phyloP scores from a whole-genome alignment of 768 basidiomycete genomes.

The Boletus speciosus region DNA sequence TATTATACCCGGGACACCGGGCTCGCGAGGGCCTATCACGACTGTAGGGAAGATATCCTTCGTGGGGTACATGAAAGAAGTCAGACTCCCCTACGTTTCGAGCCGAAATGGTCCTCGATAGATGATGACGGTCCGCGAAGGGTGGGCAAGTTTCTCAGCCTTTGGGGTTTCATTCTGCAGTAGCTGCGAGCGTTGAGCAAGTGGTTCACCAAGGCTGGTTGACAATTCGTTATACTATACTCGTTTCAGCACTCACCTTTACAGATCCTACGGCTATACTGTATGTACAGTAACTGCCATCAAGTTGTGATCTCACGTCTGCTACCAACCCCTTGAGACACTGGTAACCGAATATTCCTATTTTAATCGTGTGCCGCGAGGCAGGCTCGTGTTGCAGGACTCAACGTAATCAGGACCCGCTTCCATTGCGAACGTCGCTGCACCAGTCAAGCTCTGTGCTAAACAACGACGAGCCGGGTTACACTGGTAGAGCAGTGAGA shows the following conservation, averaged over 20 bases:
- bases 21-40: conserved; percentile 51
- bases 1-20: conserved; percentile 57
- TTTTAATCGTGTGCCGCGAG: conserved; percentile 8
- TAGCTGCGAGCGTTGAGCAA: conserved; percentile 22
- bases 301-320: conserved; percentile 2
- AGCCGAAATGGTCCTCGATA: conserved; percentile 5
- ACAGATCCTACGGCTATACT: not conserved
- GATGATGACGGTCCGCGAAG: not conserved
- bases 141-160: conserved; percentile 11
- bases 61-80: conserved; percentile 34
- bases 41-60: conserved; percentile 51
- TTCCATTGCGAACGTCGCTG: not conserved
- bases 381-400: conserved; percentile 13
- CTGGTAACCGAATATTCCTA: conserved; percentile 13
- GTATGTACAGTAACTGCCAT: not conserved
- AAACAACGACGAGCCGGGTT: not conserved
- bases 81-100: not conserved
- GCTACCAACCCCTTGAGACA: conserved; percentile 3
- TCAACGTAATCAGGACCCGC: not conserved
- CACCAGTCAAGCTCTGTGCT: not conserved
- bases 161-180: conserved; percentile 29
- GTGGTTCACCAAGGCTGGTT: conserved; percentile 6
- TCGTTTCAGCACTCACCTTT: not conserved
- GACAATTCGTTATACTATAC: not conserved
- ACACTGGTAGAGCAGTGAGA: conserved; percentile 1